Percentiles rank a stretch among this genome's conserved stretches.
phyloP scores from a whole-genome alignment of 768 basidiomycete genomes.

The Podaxis sp. region DNA sequence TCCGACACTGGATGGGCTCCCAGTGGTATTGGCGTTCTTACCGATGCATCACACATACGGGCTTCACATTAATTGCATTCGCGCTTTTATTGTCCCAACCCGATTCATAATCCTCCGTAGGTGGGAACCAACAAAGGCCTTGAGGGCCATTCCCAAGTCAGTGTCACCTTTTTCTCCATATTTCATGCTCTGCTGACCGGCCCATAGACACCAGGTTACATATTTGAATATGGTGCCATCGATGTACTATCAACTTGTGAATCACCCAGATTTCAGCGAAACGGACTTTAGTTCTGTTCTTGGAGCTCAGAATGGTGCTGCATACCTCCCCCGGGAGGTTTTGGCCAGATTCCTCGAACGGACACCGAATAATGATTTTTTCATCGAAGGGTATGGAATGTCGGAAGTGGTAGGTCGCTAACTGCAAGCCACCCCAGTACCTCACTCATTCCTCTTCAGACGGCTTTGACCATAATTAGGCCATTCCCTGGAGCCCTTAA shows the following conservation, averaged over 20 bases:
- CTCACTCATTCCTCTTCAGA: constrained; percentile 38
- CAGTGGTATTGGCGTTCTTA: constrained; percentile 53
- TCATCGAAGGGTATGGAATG: constrained; percentile 63
- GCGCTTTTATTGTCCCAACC: constrained; percentile 39
- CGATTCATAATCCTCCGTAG: constrained; percentile 54
- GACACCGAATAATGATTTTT: constrained; percentile 30
- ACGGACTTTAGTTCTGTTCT: constrained; percentile 54
- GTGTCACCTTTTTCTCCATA: constrained; percentile 11
- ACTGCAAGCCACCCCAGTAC: neutral
- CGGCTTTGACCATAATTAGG: constrained; percentile 46
- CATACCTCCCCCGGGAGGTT: constrained; percentile 64
- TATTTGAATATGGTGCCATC: constrained; percentile 59
- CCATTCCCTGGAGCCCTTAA: constrained; percentile 44
- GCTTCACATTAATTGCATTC: constrained; percentile 51
- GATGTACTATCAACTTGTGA: constrained; percentile 59
- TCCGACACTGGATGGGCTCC: constrained; percentile 42
- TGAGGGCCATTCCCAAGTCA: constrained; percentile 59
- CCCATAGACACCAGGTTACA: constrained; percentile 52
- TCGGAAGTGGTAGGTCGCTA: constrained; percentile 50
- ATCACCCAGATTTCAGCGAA: constrained; percentile 46
- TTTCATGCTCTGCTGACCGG: neutral
- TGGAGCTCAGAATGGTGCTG: constrained; percentile 52
- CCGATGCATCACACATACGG: constrained; percentile 71
- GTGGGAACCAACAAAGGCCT: constrained; percentile 56
- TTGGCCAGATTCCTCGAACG: constrained; percentile 35